These are phyloP conservation scores for Neltuma alba DNA, from an alignment of 306 rosid genomes.

Conservation along the genomic window DNA sequence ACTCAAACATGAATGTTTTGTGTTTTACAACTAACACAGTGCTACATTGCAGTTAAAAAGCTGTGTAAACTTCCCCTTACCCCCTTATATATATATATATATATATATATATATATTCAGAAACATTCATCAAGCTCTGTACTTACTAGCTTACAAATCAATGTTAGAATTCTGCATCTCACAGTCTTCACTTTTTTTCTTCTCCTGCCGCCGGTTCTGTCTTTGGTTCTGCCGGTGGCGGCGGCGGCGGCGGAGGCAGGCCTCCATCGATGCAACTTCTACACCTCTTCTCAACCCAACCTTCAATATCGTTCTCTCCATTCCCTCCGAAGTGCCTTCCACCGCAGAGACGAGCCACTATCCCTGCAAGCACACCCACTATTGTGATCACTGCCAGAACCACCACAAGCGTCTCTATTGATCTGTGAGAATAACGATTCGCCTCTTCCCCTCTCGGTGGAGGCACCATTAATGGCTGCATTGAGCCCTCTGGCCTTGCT, in stretches of 20 bases:
- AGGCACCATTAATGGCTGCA: slow-evolving; percentile 47
- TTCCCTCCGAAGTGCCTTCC: slow-evolving; percentile 72
- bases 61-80: slow-evolving; percentile 30
- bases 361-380: slow-evolving; percentile 72
- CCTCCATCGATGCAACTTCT: slow-evolving; percentile 84
- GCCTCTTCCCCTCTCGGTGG: slow-evolving; percentile 45
- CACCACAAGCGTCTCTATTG: slow-evolving; percentile 80
- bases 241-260: slow-evolving; percentile 36
- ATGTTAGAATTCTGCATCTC: slow-evolving; percentile 29
- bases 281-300: slow-evolving; percentile 83
- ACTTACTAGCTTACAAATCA: slow-evolving; percentile 24
- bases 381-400: slow-evolving; percentile 76
- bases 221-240: slow-evolving; percentile 52
- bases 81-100: slow-evolving; percentile 1
- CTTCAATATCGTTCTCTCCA: slow-evolving; percentile 84
- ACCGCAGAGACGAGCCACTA: slow-evolving; percentile 75
- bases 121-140: slow-evolving; percentile 35
- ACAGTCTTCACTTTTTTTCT: slow-evolving; percentile 46
- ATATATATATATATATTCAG: too few species aligned
- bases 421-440: slow-evolving; percentile 50
- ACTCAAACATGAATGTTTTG: slow-evolving; percentile 26
- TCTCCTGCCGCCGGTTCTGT: slow-evolving; percentile 38
- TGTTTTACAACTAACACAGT: slow-evolving; percentile 37
- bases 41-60: slow-evolving; percentile 31
- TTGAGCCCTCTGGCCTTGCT: slow-evolving; percentile 43